Base-by-base conservation (phyloP, 129 eudicot species). In the Escallonia herrerae region DNA sequence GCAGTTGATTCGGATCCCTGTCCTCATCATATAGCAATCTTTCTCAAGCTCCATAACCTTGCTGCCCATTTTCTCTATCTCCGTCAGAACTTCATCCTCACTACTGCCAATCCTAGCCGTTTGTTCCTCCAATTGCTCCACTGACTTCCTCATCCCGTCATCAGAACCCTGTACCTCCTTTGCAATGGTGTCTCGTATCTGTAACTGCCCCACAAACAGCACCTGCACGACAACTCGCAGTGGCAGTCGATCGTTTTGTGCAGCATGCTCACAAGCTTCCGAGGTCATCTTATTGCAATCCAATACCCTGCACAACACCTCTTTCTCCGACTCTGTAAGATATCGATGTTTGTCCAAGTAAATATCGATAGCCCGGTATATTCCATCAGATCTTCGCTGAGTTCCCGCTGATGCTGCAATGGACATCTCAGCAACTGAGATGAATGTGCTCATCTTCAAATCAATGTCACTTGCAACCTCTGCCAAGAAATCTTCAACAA, bases 261-360 rank as follows among this genome's bases (percentile, higher is more conserved):
- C 88, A 1, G 97, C 95, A 3, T 90, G 95, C 46, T 81, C 83
- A 45, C 84, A 68, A 8, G 88, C 95, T 46, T 79, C 80, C 0
- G 70, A 62, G 15, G 91, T 81, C 84, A 90, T 64, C 73, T 72
- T 86, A 45, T 68, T 68, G 50, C 84, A 86, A 42, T 90, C 97
- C 72, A 90, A 72, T 40, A 77, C 78, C 48, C 67, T 63, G 65
- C 97, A 90, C 1, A 83, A 43, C 9, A 75, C 80, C 58, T 90
- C 87, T 38, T 68, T 79, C 64, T 90, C 97, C 0, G 79, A 56
- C 41, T 84, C 95, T 3, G 79, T 86, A n/a, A 90, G 55, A 6
- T 86, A 72, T 46, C 75, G 42, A 53, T 90, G 97, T 64, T 84
- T 82, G 50, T 77, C 82, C 56, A 86, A 54, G 58, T 79, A 90